phyloP scores from a whole-genome alignment of 768 basidiomycete genomes.

The Clitopilus hobsonii region DNA sequence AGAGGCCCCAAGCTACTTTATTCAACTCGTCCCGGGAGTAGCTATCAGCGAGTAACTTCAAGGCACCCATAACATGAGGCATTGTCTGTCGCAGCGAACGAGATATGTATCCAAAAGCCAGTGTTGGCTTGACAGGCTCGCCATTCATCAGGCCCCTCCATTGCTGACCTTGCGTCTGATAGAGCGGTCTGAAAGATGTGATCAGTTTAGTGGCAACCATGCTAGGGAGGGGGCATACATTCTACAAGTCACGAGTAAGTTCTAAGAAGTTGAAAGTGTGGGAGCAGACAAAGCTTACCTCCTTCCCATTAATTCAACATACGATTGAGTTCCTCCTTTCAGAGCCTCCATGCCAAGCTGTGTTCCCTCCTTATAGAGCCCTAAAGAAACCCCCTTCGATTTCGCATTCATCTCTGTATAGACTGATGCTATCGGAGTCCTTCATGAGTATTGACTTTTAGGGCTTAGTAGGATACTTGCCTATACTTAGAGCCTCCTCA shows the following conservation, averaged over 20 bases:
- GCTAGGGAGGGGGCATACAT: constrained; percentile 31
- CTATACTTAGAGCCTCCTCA: constrained; percentile 90
- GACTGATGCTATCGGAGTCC: constrained; percentile 63
- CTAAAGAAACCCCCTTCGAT: constrained; percentile 79
- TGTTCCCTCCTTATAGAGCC: constrained; percentile 59
- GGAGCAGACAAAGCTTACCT: constrained; percentile 31
- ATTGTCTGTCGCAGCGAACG: constrained; percentile 76
- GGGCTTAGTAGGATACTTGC: constrained; percentile 31
- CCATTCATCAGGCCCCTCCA: constrained; percentile 84
- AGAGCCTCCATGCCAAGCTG: constrained; percentile 51
- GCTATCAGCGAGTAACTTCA: constrained; percentile 62
- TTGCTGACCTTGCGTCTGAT: constrained; percentile 58
- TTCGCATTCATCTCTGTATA: constrained; percentile 93
- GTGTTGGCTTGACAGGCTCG: constrained; percentile 60
- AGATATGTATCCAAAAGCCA: constrained; percentile 83
- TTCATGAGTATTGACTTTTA: background rate
- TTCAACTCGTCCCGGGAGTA: constrained; percentile 59
- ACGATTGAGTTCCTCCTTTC: constrained; percentile 66
- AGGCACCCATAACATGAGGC: constrained; percentile 71
- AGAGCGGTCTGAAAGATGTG: constrained; percentile 63
- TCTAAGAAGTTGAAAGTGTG: background rate
- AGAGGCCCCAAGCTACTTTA: constrained; percentile 68
- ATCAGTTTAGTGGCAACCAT: too few species aligned
- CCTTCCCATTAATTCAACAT: constrained; percentile 81
- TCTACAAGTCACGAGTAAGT: constrained; percentile 13